Evolutionary conservation across 2,329 filamentous ascomycete genomes (phyloP).

Genomic region (Neofusicoccum ribis): DNA sequence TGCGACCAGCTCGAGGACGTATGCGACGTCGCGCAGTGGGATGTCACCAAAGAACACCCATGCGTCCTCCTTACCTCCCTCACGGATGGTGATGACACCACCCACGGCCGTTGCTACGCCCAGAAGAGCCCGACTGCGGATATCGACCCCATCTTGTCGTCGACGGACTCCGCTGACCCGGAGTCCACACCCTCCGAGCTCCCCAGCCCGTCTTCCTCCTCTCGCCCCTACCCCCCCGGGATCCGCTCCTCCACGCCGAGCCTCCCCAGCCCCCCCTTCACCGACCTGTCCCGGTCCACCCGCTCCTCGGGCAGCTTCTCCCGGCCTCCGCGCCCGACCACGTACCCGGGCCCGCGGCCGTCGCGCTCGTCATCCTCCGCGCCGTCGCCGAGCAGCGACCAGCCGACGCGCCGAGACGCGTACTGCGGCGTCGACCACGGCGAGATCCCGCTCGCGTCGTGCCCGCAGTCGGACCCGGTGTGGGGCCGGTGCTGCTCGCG

Average conservation of each 20-base stretch:
- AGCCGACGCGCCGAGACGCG: neutral
- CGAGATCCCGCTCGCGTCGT: neutral
- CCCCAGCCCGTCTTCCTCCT: neutral
- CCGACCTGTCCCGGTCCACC: neutral
- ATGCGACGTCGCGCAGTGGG: neutral
- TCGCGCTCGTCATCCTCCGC: neutral
- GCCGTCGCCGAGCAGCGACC: neutral
- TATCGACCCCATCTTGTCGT: neutral
- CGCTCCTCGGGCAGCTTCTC: no score
- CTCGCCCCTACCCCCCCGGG: neutral
- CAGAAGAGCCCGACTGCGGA: neutral
- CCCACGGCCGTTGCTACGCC: neutral
- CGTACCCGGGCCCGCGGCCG: neutral
- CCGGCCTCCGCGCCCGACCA: neutral
- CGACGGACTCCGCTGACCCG: neutral
- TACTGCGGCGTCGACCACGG: neutral
- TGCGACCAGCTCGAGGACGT: neutral
- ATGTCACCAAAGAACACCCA: neutral
- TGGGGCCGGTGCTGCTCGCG: constrained; percentile 9
- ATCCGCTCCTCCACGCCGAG: neutral
- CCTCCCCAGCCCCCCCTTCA: neutral
- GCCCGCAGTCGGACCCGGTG: neutral
- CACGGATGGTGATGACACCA: no score
- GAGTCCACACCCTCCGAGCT: neutral
- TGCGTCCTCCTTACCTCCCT: neutral